Evolutionary conservation across 2,329 filamentous ascomycete genomes (phyloP).

Genomic region (Aspergillus aculeatus): DNA sequence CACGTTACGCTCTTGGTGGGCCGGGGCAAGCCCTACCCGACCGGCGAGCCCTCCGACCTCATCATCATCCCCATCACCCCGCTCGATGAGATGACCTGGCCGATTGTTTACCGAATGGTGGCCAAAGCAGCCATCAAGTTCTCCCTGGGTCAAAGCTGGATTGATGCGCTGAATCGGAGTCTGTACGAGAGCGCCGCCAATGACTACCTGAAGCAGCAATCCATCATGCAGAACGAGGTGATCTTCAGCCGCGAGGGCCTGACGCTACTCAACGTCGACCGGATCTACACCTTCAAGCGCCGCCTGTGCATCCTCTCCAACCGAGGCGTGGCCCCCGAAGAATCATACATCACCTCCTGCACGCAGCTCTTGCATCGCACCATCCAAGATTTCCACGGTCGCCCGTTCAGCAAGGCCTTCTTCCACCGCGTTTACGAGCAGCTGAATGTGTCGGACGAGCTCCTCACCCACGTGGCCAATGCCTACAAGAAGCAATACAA

Average conservation of each 20-base stretch:
- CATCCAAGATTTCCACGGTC: constrained; percentile 41
- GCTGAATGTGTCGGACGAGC: constrained; percentile 37
- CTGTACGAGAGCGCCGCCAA: constrained; percentile 37
- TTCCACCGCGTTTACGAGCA: constrained; percentile 46
- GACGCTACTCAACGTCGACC: constrained; percentile 46
- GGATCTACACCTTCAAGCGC: constrained; percentile 47
- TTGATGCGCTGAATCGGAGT: constrained; percentile 37
- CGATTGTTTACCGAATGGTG: constrained; percentile 34
- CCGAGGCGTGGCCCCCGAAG: constrained; percentile 27
- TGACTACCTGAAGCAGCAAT: constrained; percentile 44
- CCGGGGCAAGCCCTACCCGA: constrained; percentile 40
- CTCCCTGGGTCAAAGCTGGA: constrained; percentile 40
- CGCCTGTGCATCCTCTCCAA: constrained; percentile 40
- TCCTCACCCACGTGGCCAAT: constrained; percentile 37
- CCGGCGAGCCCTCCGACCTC: constrained; percentile 38
- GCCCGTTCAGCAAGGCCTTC: constrained; percentile 45
- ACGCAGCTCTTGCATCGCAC: constrained; percentile 42
- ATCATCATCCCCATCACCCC: constrained; percentile 39
- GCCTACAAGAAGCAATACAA: constrained; percentile 37
- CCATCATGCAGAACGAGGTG: constrained; percentile 46
- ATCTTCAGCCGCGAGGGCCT: constrained; percentile 46
- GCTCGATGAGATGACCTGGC: constrained; percentile 32
- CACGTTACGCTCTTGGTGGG: constrained; percentile 44
- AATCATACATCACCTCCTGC: constrained; percentile 40
- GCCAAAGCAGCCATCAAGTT: constrained; percentile 39